A percentile compares a stretch with the other conserved stretches of the same genome.
These are phyloP conservation scores for Spatholobus suberectus DNA, from an alignment of 306 rosid genomes.

Conservation along the genomic window DNA sequence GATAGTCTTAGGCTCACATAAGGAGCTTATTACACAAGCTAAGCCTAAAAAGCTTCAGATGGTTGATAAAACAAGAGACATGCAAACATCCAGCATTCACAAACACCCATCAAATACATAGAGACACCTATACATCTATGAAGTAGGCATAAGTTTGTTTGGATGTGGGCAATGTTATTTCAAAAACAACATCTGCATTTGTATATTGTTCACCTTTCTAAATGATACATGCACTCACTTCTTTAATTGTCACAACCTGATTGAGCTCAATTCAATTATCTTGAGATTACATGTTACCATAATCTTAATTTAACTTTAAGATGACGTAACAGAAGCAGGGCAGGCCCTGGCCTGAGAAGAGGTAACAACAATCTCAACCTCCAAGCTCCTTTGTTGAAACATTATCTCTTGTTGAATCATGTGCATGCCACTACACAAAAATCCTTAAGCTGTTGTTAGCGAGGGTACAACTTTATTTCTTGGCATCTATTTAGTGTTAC, in stretches of 20 bases:
- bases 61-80: not conserved
- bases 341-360: not conserved
- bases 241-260: not conserved
- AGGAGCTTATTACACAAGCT: not conserved
- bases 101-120: not conserved
- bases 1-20: not conserved
- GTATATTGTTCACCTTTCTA: not conserved
- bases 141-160: too few species aligned
- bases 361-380: not conserved
- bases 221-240: not conserved
- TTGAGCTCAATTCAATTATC: not conserved
- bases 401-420: too few species aligned
- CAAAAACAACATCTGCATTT: not conserved
- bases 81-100: not conserved
- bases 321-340: not conserved
- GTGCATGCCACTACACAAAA: too few species aligned
- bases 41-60: not conserved
- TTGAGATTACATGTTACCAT: not conserved
- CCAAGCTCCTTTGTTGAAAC: not conserved
- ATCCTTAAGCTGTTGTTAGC: too few species aligned
- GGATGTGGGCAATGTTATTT: too few species aligned
- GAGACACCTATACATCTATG: not conserved
- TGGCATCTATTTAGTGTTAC: too few species aligned
- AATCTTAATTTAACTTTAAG: not conserved
- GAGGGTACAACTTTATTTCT: too few species aligned